These are phyloP conservation scores for Hypoxylon sp. DNA, from an alignment of 2,329 filamentous ascomycete genomes.

Conservation along the genomic window DNA sequence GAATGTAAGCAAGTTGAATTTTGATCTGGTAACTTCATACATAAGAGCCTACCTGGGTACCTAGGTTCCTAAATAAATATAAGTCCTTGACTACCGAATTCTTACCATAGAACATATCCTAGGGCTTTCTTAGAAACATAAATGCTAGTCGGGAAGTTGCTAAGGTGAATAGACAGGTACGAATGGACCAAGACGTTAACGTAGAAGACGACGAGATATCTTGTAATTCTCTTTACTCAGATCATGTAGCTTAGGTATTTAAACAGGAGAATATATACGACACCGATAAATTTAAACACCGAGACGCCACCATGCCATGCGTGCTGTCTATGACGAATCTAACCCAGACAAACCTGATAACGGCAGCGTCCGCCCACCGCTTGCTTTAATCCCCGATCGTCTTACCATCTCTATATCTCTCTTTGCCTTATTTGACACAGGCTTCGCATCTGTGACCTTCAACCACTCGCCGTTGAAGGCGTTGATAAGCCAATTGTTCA, in stretches of 20 bases:
- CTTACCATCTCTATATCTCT: conserved; percentile 47
- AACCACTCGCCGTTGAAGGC: conserved; percentile 98
- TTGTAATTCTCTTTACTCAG: neutral
- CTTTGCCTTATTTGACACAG: conserved; percentile 51
- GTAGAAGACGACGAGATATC: neutral
- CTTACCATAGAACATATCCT: too few relatives aligned
- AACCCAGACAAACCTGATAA: conserved; percentile 21
- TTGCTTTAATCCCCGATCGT: conserved; percentile 32
- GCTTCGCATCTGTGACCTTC: conserved; percentile 67
- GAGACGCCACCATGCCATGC: conserved; percentile 32
- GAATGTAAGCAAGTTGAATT: too few relatives aligned
- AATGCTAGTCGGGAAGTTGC: too few relatives aligned
- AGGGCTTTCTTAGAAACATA: too few relatives aligned
- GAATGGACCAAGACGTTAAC: neutral
- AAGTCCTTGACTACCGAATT: too few relatives aligned
- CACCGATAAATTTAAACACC: conserved; percentile 20
- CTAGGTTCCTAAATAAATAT: too few relatives aligned
- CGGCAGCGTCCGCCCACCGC: conserved; percentile 8
- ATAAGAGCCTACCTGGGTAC: too few relatives aligned
- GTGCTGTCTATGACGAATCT: conserved; percentile 20
- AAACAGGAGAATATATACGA: neutral
- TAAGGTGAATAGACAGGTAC: neutral
- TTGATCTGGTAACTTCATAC: too few relatives aligned
- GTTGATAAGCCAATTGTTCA: conserved; percentile 93
- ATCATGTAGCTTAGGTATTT: neutral